phyloP scores from a whole-genome alignment of 2,329 filamentous ascomycete species.

The Ceratocystis lukuohia region DNA sequence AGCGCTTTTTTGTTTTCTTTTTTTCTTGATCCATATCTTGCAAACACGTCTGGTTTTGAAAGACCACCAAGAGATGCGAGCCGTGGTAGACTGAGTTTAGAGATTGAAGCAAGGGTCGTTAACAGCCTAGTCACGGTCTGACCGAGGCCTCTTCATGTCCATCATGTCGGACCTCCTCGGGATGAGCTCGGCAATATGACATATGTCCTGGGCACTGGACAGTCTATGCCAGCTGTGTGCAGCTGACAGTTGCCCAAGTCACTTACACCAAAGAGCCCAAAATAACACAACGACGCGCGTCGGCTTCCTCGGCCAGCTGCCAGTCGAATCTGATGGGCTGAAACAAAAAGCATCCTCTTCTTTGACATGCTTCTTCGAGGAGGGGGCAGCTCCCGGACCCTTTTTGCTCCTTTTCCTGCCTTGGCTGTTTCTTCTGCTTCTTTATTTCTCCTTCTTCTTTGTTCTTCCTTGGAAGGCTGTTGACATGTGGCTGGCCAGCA shows the following conservation, averaged over 20 bases:
- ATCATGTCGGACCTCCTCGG: neutral
- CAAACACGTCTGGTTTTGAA: neutral
- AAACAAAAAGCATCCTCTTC: neutral
- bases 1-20: too few relatives aligned
- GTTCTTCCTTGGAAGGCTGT: neutral
- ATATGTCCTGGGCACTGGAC: neutral
- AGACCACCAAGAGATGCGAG: neutral
- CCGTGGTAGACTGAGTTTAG: neutral
- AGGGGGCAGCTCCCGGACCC: neutral
- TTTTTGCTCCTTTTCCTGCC: neutral
- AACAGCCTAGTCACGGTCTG: too few relatives aligned
- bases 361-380: neutral
- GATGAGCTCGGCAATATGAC: neutral
- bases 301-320: neutral
- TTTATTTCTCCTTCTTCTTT: neutral
- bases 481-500: constrained; percentile 4
- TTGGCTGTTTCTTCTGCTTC: neutral
- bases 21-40: neutral
- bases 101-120: neutral
- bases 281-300: neutral
- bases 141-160: neutral
- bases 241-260: neutral
- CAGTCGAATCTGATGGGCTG: neutral
- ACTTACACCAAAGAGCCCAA: neutral
- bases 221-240: neutral